phyloP scores from a whole-genome alignment of 257 asterid genomes.

The Forsythia suspensa region DNA sequence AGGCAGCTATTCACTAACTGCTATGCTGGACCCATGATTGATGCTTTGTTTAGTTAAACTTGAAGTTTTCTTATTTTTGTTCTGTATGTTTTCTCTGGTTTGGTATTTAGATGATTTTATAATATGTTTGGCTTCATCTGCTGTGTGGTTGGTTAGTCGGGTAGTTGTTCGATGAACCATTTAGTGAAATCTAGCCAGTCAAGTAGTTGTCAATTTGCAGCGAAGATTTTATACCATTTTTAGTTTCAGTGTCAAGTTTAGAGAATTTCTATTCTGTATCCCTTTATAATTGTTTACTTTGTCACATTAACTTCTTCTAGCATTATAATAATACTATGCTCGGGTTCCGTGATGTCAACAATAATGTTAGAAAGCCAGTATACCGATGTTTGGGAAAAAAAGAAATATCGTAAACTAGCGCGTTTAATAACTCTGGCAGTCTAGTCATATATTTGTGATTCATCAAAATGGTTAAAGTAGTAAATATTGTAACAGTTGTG shows the following conservation, averaged over 20 bases:
- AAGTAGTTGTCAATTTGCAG: background rate
- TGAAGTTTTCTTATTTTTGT: background rate
- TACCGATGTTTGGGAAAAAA: background rate
- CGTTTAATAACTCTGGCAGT: background rate
- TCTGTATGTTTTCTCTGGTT: conserved; percentile 10
- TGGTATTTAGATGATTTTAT: background rate
- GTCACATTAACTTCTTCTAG: background rate
- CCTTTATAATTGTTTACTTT: background rate
- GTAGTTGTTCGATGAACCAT: background rate
- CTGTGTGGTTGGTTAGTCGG: background rate
- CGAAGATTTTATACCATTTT: background rate
- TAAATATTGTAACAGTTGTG: background rate
- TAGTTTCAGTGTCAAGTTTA: background rate
- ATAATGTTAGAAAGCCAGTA: background rate
- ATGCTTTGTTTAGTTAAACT: background rate
- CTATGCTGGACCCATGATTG: conserved; percentile 1
- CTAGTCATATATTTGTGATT: background rate
- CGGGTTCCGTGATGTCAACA: background rate
- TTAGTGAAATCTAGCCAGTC: background rate
- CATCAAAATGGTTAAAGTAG: background rate
- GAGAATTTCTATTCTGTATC: background rate
- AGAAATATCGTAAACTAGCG: background rate
- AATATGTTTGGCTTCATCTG: background rate
- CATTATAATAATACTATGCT: background rate
- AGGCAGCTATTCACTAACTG: background rate